These are phyloP conservation scores for Magnaporthiopsis poae DNA, from an alignment of 2,329 filamentous ascomycete species.

Conservation along the genomic window DNA sequence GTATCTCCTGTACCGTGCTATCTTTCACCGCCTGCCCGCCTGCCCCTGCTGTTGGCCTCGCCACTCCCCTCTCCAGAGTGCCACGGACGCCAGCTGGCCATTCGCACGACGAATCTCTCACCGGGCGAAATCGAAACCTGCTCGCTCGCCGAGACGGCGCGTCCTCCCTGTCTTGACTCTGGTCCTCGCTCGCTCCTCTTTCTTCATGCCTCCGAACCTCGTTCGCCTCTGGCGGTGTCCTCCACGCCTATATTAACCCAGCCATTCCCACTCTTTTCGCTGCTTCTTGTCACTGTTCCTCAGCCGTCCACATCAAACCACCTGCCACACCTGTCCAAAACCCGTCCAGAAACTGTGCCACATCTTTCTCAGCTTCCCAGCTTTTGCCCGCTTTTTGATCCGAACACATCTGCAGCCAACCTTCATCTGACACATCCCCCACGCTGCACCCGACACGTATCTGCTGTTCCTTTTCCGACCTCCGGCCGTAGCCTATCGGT, in stretches of 20 bases:
- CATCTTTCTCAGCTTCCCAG: no score
- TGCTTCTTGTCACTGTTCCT: neutral
- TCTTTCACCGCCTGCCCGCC: neutral
- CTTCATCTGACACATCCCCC: neutral
- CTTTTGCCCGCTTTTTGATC: no score
- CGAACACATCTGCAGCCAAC: no score
- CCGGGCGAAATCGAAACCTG: neutral
- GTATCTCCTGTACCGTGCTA: neutral
- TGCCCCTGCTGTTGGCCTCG: neutral
- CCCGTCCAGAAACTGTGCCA: neutral
- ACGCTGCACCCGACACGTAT: neutral
- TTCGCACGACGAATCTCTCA: neutral
- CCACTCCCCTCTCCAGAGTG: neutral
- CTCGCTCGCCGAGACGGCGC: no score
- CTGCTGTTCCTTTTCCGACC: neutral
- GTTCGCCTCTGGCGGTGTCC: neutral
- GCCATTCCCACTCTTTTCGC: neutral
- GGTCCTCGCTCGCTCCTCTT: neutral
- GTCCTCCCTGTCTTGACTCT: no score
- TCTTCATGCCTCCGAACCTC: neutral
- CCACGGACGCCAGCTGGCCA: neutral
- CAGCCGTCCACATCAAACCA: no score
- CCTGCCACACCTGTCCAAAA: neutral
- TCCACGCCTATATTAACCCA: neutral
- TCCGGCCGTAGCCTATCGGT: neutral